Percentiles rank a stretch among this genome's conserved stretches.
phyloP scores from a whole-genome alignment of 2,329 filamentous ascomycete species.

The Lasiodiplodia theobromae region DNA sequence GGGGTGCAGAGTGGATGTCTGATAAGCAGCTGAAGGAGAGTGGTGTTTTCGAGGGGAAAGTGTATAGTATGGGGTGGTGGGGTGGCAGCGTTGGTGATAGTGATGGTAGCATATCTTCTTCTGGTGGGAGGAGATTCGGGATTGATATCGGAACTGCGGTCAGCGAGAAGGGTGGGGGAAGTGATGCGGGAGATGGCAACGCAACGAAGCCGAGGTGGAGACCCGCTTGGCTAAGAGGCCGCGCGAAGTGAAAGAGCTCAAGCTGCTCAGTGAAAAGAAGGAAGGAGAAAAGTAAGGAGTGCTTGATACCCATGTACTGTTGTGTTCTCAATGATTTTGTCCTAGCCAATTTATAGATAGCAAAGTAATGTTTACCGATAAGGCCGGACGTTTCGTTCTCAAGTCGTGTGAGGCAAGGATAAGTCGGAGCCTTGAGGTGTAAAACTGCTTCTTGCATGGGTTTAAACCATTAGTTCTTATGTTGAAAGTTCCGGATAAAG shows the following conservation, averaged over 20 bases:
- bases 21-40: background rate
- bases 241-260: background rate
- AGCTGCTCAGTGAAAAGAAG: background rate
- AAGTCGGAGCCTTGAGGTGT: too few relatives aligned
- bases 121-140: conserved; percentile 1
- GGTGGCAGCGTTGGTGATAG: background rate
- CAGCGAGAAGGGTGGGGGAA: background rate
- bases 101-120: background rate
- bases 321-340: background rate
- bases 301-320: conserved; percentile 6
- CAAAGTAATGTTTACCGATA: background rate
- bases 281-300: background rate
- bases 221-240: background rate
- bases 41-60: background rate
- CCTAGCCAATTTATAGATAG: background rate
- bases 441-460: too few relatives aligned
- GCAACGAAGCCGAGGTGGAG: conserved; percentile 6
- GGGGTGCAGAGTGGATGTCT: background rate
- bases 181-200: background rate
- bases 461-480: too few relatives aligned
- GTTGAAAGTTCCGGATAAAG: too few relatives aligned
- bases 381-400: too few relatives aligned
- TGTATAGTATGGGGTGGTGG: conserved; percentile 17
- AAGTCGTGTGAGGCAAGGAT: too few relatives aligned
- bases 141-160: conserved; percentile 9